phyloP scores from a whole-genome alignment of 192 early-diverging fungal species.

The Coemansia sp. region DNA sequence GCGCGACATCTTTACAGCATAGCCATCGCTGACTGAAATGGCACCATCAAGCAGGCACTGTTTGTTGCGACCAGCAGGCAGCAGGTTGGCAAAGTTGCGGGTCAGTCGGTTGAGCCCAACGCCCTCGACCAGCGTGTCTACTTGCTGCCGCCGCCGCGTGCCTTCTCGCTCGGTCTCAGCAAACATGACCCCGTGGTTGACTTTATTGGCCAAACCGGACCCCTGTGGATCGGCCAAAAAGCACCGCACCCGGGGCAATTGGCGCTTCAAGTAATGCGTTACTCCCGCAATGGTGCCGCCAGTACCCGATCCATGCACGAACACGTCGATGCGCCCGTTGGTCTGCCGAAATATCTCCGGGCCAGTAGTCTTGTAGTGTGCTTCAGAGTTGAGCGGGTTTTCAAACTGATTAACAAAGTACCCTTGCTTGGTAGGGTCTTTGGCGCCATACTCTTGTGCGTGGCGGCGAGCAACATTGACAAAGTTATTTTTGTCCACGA shows the following conservation, averaged over 20 bases:
- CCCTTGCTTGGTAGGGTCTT: slow-evolving; percentile 37
- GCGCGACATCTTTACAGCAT: slow-evolving; percentile 86
- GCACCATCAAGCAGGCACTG: slow-evolving; percentile 73
- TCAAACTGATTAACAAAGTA: slow-evolving; percentile 96
- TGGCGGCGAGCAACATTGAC: slow-evolving; percentile 83
- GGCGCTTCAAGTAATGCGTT: slow-evolving; percentile 74
- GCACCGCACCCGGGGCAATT: slow-evolving; percentile 58
- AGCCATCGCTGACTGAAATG: slow-evolving; percentile 76
- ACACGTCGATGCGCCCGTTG: slow-evolving; percentile 66
- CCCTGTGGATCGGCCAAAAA: slow-evolving; percentile 91
- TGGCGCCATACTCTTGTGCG: slow-evolving; percentile 60
- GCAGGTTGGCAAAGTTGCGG: slow-evolving; percentile 66
- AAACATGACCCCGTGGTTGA: slow-evolving; percentile 92
- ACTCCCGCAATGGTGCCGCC: slow-evolving; percentile 94
- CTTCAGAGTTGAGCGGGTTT: slow-evolving; percentile 77
- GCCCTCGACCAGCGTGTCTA: slow-evolving; percentile 97
- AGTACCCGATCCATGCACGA: slow-evolving; percentile 89
- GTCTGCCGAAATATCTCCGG: slow-evolving; percentile 77
- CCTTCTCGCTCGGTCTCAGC: slow-evolving; percentile 85
- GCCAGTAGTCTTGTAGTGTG: slow-evolving; percentile 79
- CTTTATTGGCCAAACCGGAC: slow-evolving; percentile 86
- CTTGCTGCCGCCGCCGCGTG: slow-evolving; percentile 84
- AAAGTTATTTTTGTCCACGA: slow-evolving; percentile 88
- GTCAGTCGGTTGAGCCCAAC: slow-evolving; percentile 94
- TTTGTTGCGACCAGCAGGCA: not conserved